These are phyloP conservation scores for Chrysosporium keratinophilum DNA, from an alignment of 2,329 filamentous ascomycete species.

Conservation along the genomic window DNA sequence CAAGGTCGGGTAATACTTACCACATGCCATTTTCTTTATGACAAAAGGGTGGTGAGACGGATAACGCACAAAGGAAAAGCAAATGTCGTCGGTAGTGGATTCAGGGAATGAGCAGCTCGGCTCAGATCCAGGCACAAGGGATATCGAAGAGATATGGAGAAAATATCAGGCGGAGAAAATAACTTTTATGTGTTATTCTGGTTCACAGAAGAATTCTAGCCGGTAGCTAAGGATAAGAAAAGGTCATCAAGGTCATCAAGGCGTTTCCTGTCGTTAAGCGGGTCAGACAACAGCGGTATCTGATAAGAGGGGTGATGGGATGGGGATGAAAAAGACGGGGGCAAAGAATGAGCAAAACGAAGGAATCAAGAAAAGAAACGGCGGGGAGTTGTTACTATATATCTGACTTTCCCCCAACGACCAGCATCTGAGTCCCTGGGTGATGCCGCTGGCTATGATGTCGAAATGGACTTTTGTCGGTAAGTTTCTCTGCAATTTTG, in stretches of 20 bases:
- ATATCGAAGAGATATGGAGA: not conserved
- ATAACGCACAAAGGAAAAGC: slow-evolving; percentile 4
- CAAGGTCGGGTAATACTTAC: not conserved
- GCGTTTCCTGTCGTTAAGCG: slow-evolving; percentile 12
- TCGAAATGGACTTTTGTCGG: not conserved
- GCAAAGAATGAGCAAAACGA: not conserved
- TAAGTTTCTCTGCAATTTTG: no score
- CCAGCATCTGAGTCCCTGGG: not conserved
- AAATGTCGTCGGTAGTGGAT: not conserved
- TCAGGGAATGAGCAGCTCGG: no score
- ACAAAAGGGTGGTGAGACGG: slow-evolving; percentile 8
- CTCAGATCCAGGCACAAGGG: not conserved
- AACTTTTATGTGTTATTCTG: slow-evolving; percentile 2
- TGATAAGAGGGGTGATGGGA: slow-evolving; percentile 1
- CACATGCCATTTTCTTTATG: slow-evolving; percentile 2
- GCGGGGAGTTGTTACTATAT: not conserved
- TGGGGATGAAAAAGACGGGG: not conserved
- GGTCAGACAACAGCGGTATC: slow-evolving; percentile 8
- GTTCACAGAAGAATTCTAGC: not conserved
- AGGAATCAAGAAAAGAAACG: not conserved
- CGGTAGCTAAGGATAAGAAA: slow-evolving; percentile 2
- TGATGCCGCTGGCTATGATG: not conserved
- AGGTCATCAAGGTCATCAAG: slow-evolving; percentile 11
- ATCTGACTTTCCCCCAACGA: not conserved
- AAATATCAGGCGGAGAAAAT: slow-evolving; percentile 3